phyloP scores from a whole-genome alignment of 371 early-diverging fungal species.

The Rhizopus arrhizus region DNA sequence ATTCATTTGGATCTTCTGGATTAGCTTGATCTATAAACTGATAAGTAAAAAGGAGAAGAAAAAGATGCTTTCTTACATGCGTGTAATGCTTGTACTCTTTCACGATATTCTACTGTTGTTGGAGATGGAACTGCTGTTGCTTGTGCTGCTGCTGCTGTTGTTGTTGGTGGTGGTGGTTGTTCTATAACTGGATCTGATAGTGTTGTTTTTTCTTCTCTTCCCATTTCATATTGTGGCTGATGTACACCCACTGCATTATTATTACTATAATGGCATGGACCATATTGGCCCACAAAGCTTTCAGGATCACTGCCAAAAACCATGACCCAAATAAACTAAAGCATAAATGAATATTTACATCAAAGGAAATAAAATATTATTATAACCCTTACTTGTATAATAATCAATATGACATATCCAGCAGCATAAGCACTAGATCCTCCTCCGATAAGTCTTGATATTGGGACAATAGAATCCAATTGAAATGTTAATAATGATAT shows the following conservation, averaged over 20 bases:
- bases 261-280: conserved; percentile 26
- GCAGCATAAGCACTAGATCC: conserved; percentile 38
- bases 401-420: conserved; percentile 46
- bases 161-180: not conserved
- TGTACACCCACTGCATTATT: conserved; percentile 27
- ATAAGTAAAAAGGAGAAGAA: too few species aligned
- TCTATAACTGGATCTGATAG: not conserved
- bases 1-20: conserved; percentile 84
- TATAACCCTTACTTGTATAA: conserved; percentile 34
- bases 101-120: conserved; percentile 30
- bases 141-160: not conserved
- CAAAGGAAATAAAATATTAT: not conserved
- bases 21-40: conserved; percentile 63
- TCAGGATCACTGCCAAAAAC: conserved; percentile 51
- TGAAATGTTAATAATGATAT: conserved; percentile 34
- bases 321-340: conserved; percentile 49
- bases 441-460: not conserved
- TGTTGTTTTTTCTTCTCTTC: conserved; percentile 32
- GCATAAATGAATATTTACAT: not conserved
- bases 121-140: not conserved
- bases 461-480: conserved; percentile 32
- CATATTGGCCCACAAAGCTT: conserved; percentile 33
- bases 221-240: conserved; percentile 30
- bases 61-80: conserved; percentile 14
- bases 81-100: conserved; percentile 38